These are phyloP conservation scores for Penicillium sp. DNA, from an alignment of 2,329 filamentous ascomycete species.

Conservation along the genomic window DNA sequence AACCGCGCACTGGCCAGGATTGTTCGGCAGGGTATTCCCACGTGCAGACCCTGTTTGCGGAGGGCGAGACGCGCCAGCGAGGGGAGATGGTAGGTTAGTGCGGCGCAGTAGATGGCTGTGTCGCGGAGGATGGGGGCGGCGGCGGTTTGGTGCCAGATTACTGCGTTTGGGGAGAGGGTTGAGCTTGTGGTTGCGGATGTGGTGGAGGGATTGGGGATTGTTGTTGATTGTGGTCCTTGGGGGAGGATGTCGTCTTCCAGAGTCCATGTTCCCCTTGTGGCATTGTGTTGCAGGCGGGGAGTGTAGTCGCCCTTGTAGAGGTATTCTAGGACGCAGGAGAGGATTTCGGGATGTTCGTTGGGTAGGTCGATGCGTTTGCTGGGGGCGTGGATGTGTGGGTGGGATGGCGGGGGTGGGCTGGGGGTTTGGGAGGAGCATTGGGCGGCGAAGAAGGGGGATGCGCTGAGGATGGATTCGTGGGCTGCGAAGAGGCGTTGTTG, in stretches of 20 bases:
- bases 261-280: slow-evolving; percentile 79
- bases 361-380: slow-evolving; percentile 79
- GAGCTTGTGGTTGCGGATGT: not conserved
- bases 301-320: slow-evolving; percentile 95
- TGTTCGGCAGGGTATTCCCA: slow-evolving; percentile 80
- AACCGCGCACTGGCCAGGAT: slow-evolving; percentile 88
- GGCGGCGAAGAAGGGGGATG: slow-evolving; percentile 78
- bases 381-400: slow-evolving; percentile 29
- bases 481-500: slow-evolving; percentile 89
- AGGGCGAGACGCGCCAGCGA: slow-evolving; percentile 84
- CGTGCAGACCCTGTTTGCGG: slow-evolving; percentile 87
- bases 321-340: slow-evolving; percentile 87
- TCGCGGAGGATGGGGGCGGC: slow-evolving; percentile 79
- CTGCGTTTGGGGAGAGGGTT: slow-evolving; percentile 63
- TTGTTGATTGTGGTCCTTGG: slow-evolving; percentile 37
- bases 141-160: slow-evolving; percentile 69
- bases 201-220: not conserved
- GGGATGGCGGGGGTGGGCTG: slow-evolving; percentile 28
- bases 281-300: slow-evolving; percentile 81
- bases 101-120: slow-evolving; percentile 88
- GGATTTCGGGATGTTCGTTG: slow-evolving; percentile 86
- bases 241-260: slow-evolving; percentile 67
- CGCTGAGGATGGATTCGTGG: slow-evolving; percentile 81
- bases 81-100: slow-evolving; percentile 80
- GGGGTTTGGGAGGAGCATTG: slow-evolving; percentile 62